Evolutionary conservation across 1,139 yeast species (phyloP).

Genomic region (Lodderomyces orthopsilosis): DNA sequence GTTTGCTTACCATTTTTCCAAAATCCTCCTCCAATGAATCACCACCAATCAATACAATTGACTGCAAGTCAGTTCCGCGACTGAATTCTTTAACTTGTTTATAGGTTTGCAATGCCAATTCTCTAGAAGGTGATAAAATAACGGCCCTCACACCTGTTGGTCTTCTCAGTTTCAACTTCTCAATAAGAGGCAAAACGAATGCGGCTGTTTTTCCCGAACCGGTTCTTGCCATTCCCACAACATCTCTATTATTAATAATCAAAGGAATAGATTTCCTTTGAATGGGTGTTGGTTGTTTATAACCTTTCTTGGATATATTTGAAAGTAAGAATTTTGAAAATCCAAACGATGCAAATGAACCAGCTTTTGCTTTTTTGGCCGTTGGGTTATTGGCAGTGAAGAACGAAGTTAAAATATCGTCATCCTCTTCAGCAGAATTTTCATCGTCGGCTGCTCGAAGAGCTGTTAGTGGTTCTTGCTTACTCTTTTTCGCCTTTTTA

Average conservation of each 20-base stretch:
- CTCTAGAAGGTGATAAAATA: conserved; percentile 85
- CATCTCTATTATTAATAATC: conserved; percentile 83
- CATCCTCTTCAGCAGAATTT: conserved; percentile 38
- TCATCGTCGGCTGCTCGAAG: conserved; percentile 70
- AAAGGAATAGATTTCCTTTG: conserved; percentile 94
- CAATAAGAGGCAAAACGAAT: conserved; percentile 89
- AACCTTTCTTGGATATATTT: conserved; percentile 83
- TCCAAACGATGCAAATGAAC: conserved; percentile 89
- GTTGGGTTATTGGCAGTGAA: conserved; percentile 41
- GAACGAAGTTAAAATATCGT: conserved; percentile 25
- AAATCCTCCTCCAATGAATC: conserved; percentile 96
- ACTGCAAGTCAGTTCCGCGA: conserved; percentile 77
- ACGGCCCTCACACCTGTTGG: conserved; percentile 90
- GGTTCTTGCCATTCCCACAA: conserved; percentile 98
- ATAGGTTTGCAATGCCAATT: conserved; percentile 84
- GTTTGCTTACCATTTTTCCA: conserved; percentile 86
- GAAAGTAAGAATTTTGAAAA: conserved; percentile 66
- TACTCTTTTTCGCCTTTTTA: conserved; percentile 16
- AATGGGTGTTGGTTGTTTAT: conserved; percentile 94
- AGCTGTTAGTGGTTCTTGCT: conserved; percentile 49
- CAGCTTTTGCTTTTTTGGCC: conserved; percentile 68
- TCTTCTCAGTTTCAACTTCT: conserved; percentile 60
- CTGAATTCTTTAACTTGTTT: conserved; percentile 88
- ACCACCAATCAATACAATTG: conserved; percentile 89
- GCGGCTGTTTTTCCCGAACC: conserved; percentile 99